These are phyloP conservation scores for Cornus controversa DNA, from an alignment of 148 eudicot genomes.

Conservation along the genomic window DNA sequence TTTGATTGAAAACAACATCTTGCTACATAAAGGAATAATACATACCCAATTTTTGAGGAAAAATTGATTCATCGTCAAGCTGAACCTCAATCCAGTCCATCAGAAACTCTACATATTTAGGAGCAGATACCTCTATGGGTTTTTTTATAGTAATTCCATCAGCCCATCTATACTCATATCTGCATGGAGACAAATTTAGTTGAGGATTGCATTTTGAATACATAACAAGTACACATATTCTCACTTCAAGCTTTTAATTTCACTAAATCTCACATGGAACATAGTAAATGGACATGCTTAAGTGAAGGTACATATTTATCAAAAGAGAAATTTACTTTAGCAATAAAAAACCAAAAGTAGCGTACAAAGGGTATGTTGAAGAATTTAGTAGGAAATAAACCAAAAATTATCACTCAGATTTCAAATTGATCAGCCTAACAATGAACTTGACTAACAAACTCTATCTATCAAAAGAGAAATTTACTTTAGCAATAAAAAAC, in stretches of 20 bases:
- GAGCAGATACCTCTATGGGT: conserved; percentile 49
- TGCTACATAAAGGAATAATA: neutral
- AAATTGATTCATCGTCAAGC: conserved; percentile 41
- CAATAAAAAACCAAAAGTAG: neutral
- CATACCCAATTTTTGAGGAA: conserved; percentile 42
- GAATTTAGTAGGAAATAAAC: too few relatives aligned
- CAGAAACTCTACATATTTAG: conserved; percentile 42
- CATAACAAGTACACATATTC: too few relatives aligned
- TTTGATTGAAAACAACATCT: neutral
- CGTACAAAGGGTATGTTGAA: too few relatives aligned
- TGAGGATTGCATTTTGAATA: neutral
- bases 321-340: neutral
- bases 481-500: neutral
- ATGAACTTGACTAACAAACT: too few relatives aligned
- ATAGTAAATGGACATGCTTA: neutral
- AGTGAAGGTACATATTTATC: neutral
- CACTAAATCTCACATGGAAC: too few relatives aligned
- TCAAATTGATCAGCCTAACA: too few relatives aligned
- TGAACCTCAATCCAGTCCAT: conserved; percentile 53
- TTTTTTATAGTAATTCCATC: conserved; percentile 46
- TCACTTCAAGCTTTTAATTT: too few relatives aligned
- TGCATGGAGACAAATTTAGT: conserved; percentile 5
- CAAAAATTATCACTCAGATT: too few relatives aligned
- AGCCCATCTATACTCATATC: conserved; percentile 51
- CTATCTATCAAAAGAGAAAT: neutral